phyloP scores from a whole-genome alignment of 176 grass and related monocot genomes.

The Carex kokanica region DNA sequence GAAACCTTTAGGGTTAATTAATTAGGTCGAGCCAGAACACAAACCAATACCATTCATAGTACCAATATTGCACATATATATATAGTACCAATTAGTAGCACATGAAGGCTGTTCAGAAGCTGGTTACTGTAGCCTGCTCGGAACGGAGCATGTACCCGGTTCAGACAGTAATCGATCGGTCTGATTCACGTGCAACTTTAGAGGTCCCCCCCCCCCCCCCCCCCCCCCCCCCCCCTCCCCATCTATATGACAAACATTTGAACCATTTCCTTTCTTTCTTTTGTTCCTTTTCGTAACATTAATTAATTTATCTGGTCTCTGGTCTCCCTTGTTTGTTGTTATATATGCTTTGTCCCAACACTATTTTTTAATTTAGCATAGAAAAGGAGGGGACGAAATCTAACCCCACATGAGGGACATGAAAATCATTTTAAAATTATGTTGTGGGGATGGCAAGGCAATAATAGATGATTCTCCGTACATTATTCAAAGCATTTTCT shows the following conservation, averaged over 20 bases:
- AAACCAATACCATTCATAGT: background rate
- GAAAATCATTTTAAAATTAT: background rate
- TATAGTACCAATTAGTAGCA: background rate
- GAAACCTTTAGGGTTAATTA: background rate
- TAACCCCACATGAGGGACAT: background rate
- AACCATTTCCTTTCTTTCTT: background rate
- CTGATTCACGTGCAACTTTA: slow-evolving; percentile 19
- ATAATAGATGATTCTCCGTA: background rate
- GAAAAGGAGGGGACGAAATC: background rate
- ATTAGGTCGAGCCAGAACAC: background rate
- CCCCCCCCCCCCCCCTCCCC: too few species aligned
- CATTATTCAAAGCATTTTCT: background rate
- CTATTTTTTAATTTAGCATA: background rate
- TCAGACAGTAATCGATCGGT: background rate
- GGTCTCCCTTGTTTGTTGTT: background rate
- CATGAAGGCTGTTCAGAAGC: background rate
- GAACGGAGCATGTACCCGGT: background rate
- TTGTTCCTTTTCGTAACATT: background rate
- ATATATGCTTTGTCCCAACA: background rate
- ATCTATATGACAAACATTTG: slow-evolving; percentile 5
- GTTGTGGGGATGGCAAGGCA: background rate
- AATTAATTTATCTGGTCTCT: background rate
- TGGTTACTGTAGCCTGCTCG: background rate
- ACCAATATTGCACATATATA: too few species aligned
- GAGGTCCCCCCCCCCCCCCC: background rate